These are phyloP conservation scores for Phytophthora uliginosa DNA, from an alignment of 352 stramenopile genomes.

Conservation along the genomic window DNA sequence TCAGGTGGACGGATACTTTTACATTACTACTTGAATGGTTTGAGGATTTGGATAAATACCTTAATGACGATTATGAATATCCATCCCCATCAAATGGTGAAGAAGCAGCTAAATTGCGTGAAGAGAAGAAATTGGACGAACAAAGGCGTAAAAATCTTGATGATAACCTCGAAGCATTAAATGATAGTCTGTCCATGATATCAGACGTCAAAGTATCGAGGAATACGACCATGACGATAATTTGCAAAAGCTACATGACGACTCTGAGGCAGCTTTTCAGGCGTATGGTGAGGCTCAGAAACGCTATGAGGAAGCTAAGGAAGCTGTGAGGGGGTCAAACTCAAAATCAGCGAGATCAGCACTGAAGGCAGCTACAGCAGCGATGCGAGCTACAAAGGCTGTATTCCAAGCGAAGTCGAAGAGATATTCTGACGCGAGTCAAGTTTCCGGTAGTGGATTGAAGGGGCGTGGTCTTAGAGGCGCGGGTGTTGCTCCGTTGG, in stretches of 20 bases:
- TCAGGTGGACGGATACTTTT: slow-evolving; percentile 2
- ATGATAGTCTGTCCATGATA: slow-evolving; percentile 12
- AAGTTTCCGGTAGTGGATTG: not conserved
- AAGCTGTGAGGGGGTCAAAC: not conserved
- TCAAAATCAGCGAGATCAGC: not conserved
- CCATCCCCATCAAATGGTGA: slow-evolving; percentile 15
- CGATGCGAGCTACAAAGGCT: not conserved
- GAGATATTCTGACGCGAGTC: not conserved
- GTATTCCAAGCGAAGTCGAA: not conserved
- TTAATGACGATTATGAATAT: not conserved
- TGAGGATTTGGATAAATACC: slow-evolving; percentile 9
- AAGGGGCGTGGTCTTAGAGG: not conserved
- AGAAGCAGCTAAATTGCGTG: slow-evolving; percentile 12
- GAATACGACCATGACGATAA: too few relatives aligned
- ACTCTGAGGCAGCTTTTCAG: too few relatives aligned
- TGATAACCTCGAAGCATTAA: slow-evolving; percentile 5
- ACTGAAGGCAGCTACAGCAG: not conserved
- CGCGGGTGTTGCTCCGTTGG: slow-evolving; percentile 3
- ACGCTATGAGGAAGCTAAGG: too few relatives aligned
- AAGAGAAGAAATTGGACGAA: slow-evolving; percentile 8
- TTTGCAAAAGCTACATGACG: too few relatives aligned
- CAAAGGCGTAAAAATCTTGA: slow-evolving; percentile 9
- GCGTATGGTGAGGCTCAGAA: too few relatives aligned
- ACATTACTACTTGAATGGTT: slow-evolving; percentile 8
- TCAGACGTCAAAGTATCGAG: slow-evolving; percentile 10